Conservation (phyloP, 202 grass and related monocot species). For the Musa balbisiana region DNA sequence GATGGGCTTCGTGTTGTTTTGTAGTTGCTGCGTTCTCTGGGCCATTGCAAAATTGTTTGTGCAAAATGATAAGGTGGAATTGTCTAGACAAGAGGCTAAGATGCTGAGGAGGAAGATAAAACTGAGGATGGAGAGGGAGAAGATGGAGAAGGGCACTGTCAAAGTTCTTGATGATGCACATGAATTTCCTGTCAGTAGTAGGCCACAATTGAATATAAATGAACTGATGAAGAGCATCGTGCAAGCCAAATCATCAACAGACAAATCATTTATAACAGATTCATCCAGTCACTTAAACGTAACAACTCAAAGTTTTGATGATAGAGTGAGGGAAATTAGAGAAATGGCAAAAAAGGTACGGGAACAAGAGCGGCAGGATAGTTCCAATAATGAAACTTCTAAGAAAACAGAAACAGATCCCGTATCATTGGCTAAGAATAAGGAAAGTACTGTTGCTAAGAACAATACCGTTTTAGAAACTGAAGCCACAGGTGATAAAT, state of each 20-base stretch:
- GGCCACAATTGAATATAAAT: conserved; percentile 21
- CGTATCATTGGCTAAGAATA: not conserved
- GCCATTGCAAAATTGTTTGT: conserved; percentile 21
- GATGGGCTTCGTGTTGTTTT: conserved; percentile 29
- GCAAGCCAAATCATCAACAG: conserved; percentile 1
- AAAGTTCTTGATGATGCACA: conserved; percentile 14
- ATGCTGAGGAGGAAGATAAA: conserved; percentile 35
- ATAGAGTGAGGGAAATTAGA: conserved; percentile 29
- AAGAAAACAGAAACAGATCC: not conserved
- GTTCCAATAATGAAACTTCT: conserved; percentile 3
- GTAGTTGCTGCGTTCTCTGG: conserved; percentile 32
- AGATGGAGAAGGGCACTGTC: conserved; percentile 23
- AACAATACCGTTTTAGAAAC: not conserved
- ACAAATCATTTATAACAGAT: conserved; percentile 2
- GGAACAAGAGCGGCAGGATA: conserved; percentile 23
- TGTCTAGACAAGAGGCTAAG: conserved; percentile 26
- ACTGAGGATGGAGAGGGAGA: conserved; percentile 16
- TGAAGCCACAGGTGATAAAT: not conserved
- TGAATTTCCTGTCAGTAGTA: conserved; percentile 3
- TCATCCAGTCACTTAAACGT: not conserved
- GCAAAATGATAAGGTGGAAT: conserved; percentile 23
- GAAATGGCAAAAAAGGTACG: conserved; percentile 26
- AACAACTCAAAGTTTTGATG: conserved; percentile 6
- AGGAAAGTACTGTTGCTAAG: not conserved
- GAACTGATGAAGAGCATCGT: conserved; percentile 23